These are phyloP conservation scores for Penicillium corylophilum DNA, from an alignment of 2,329 filamentous ascomycete genomes.

Conservation along the genomic window DNA sequence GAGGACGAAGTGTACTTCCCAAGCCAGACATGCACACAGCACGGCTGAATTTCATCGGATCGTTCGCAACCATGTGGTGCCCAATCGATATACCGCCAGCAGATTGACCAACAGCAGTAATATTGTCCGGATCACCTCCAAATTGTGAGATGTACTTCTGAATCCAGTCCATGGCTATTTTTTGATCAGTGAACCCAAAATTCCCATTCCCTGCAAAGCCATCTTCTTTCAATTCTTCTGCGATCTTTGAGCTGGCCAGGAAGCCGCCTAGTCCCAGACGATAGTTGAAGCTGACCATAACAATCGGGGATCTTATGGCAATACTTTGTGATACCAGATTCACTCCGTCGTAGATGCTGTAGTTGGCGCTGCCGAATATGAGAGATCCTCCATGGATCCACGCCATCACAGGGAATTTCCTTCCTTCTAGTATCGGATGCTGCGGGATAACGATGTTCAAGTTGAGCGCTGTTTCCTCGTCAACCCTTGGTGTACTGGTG, in stretches of 20 bases:
- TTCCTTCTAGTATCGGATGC: neutral
- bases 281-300: conserved; percentile 11
- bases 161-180: conserved; percentile 9
- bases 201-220: conserved; percentile 11
- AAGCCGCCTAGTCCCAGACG: conserved; percentile 10
- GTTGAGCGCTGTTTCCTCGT: conserved; percentile 7
- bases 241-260: conserved; percentile 9
- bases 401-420: conserved; percentile 7
- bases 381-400: conserved; percentile 13
- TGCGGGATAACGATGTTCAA: conserved; percentile 6
- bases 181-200: conserved; percentile 14
- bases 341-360: conserved; percentile 13
- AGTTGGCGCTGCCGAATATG: conserved; percentile 10
- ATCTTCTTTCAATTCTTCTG: conserved; percentile 4
- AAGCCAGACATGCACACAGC: conserved; percentile 16
- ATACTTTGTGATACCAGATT: conserved; percentile 12
- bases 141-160: conserved; percentile 8
- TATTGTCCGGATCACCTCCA: conserved; percentile 9
- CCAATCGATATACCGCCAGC: conserved; percentile 13
- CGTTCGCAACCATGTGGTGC: conserved; percentile 10
- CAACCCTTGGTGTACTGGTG: neutral
- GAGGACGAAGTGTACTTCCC: conserved; percentile 4
- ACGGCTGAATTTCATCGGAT: conserved; percentile 13
- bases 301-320: conserved; percentile 1
- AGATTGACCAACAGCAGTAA: conserved; percentile 8